Conservation (phyloP, 345 rosid genomes). For the Boechera retrofracta region DNA sequence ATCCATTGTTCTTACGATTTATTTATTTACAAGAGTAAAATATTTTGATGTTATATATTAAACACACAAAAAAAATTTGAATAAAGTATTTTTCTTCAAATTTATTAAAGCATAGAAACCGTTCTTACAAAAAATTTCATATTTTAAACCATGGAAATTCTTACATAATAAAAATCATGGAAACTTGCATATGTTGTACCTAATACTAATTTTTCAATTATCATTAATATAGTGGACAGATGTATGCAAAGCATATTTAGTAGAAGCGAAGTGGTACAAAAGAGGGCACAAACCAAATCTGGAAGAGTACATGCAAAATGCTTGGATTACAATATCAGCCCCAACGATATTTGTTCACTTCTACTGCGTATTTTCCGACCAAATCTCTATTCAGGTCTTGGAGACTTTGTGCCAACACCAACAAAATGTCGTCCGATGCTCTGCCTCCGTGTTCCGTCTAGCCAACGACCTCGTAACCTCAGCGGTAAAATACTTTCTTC, state of each 20-base stretch:
- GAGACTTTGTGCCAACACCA: constrained; percentile 24
- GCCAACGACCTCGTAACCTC: constrained; percentile 14
- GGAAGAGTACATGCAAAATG: constrained; percentile 54
- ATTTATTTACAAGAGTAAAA: too few relatives aligned
- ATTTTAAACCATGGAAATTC: neutral
- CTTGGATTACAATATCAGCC: constrained; percentile 40
- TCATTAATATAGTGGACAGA: constrained; percentile 50
- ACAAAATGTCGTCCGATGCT: constrained; percentile 25
- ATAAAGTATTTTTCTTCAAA: too few relatives aligned
- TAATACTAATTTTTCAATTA: neutral
- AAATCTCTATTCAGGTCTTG: constrained; percentile 33
- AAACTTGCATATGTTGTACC: neutral
- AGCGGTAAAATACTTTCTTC: neutral
- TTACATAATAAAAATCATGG: neutral
- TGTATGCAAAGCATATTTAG: constrained; percentile 41
- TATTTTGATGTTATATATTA: too few relatives aligned
- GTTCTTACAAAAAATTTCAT: neutral
- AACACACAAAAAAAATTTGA: too few relatives aligned
- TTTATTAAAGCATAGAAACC: neutral
- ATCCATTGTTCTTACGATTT: neutral
- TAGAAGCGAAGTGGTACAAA: constrained; percentile 56
- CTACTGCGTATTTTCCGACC: constrained; percentile 28
- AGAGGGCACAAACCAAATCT: constrained; percentile 46
- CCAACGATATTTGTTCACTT: constrained; percentile 34
- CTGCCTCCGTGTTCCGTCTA: constrained; percentile 42